Evolutionary conservation across 2,329 filamentous ascomycete genomes (phyloP).

Genomic region (Penicillium sp.): DNA sequence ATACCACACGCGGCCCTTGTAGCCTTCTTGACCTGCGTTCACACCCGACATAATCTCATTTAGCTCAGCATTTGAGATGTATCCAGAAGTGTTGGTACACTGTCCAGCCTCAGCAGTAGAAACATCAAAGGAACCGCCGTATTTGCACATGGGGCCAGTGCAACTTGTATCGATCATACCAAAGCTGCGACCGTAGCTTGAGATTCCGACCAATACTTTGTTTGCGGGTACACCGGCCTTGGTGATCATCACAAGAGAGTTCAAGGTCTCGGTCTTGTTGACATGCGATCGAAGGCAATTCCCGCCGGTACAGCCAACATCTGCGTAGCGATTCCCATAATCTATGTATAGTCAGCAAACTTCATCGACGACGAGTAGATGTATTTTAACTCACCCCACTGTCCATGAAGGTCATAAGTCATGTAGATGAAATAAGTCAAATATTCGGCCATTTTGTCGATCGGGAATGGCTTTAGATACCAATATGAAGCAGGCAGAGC

Average conservation of each 20-base stretch:
- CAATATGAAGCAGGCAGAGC: constrained; percentile 1
- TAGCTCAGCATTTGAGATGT: not conserved
- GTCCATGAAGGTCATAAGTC: not conserved
- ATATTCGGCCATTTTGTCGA: not conserved
- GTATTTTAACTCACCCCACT: constrained; percentile 16
- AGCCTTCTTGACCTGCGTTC: not conserved
- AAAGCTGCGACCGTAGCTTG: constrained; percentile 4
- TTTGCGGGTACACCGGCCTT: not conserved
- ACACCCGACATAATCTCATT: not conserved
- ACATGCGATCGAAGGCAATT: not conserved
- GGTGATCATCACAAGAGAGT: constrained; percentile 23
- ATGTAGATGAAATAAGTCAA: not conserved
- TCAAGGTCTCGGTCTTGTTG: constrained; percentile 13
- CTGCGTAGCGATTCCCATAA: constrained; percentile 18
- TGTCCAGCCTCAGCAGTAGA: not conserved
- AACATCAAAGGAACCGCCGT: not conserved
- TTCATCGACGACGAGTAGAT: not conserved
- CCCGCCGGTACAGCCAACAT: constrained; percentile 24
- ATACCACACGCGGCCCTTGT: not conserved
- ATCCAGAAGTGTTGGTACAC: constrained; percentile 4
- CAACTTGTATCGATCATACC: not conserved
- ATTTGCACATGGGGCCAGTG: not conserved
- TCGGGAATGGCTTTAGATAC: not conserved
- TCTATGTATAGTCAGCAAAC: not conserved
- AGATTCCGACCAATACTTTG: not conserved